Base-by-base conservation (phyloP, 805 yeast species). In the Suhomyces emberorum region DNA sequence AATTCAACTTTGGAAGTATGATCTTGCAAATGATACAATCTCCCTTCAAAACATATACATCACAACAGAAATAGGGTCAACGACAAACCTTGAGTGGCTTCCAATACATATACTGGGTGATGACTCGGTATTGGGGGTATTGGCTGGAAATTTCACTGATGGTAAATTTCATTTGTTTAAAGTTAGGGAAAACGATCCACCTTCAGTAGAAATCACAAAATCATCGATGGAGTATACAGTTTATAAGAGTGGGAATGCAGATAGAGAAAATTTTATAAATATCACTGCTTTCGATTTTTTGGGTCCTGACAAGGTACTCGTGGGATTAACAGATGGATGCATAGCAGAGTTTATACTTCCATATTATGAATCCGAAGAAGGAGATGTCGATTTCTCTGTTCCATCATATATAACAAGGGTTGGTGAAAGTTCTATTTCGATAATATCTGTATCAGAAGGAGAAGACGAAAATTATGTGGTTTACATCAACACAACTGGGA, bases 311-410 rank as follows among this genome's bases (percentile, higher is more conserved):
- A 61, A 51, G 9, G 52, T 83, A 1, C 52, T 81, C 2, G 75
- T 77, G 20, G 91, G 89, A 0, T 70, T 76, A 4, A 54, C 65
- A 2, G 72, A 75, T 35, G 93, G 93, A 0, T 62, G 61, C 20
- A 57, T 83, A 7, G 79, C 78, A 0, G 88, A 81, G 48, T 80
- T 70, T 39, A 61, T 68, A 8, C 46, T 78, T 1, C 74, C 74
- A 4, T 48, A 43, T 21, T 29, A 25, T 15, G 35, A 29, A 2
- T 28, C 21, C 10, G 25, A 18, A 3, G 30, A 29, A 9, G 19
- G 28, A 10, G 32, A 26, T 14, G 31, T 26, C 4, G 57, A 57
- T 17, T 12, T 49, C 7, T 10, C 38, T 5, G 42, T 51, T 1
- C 72, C 73, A 0, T 64, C 70, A 0, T 68, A 55, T 30, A 39